These are phyloP conservation scores for Platanthera zijinensis DNA, from an alignment of 106 monocot genomes.

Conservation along the genomic window DNA sequence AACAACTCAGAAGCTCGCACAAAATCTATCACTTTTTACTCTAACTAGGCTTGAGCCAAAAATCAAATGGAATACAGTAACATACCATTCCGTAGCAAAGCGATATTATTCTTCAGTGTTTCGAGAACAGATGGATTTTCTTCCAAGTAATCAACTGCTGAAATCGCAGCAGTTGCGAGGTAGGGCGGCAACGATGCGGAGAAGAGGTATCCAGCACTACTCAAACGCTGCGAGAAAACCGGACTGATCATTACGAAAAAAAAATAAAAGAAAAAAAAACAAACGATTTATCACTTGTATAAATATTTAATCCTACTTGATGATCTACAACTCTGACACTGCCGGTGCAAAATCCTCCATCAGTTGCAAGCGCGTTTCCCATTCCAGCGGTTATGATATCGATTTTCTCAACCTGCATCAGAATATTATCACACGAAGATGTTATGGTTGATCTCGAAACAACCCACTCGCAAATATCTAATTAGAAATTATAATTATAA, in stretches of 20 bases:
- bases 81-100: slow-evolving; percentile 18
- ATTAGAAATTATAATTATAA: too few species aligned
- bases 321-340: slow-evolving; percentile 93
- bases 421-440: background rate
- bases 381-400: slow-evolving; percentile 96
- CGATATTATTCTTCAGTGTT: slow-evolving; percentile 16
- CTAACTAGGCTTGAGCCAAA: too few species aligned
- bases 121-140: slow-evolving; percentile 21
- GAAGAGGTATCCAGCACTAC: slow-evolving; percentile 87
- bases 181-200: slow-evolving; percentile 80
- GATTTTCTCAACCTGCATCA: slow-evolving; percentile 77
- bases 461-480: too few species aligned
- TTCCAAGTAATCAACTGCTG: slow-evolving; percentile 24
- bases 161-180: slow-evolving; percentile 25
- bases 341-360: slow-evolving; percentile 97
- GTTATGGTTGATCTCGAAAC: too few species aligned
- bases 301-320: slow-evolving; percentile 39
- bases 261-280: background rate
- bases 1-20: too few species aligned
- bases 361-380: slow-evolving; percentile 93
- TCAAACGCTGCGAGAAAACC: slow-evolving; percentile 54
- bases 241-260: background rate
- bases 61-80: background rate
- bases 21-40: too few species aligned
- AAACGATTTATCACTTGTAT: background rate